A percentile compares a stretch with the other conserved stretches of the same genome.
Evolutionary conservation across 495 filamentous ascomycete species (phyloP).

Genomic region (Astrothelium subdiscretum): DNA sequence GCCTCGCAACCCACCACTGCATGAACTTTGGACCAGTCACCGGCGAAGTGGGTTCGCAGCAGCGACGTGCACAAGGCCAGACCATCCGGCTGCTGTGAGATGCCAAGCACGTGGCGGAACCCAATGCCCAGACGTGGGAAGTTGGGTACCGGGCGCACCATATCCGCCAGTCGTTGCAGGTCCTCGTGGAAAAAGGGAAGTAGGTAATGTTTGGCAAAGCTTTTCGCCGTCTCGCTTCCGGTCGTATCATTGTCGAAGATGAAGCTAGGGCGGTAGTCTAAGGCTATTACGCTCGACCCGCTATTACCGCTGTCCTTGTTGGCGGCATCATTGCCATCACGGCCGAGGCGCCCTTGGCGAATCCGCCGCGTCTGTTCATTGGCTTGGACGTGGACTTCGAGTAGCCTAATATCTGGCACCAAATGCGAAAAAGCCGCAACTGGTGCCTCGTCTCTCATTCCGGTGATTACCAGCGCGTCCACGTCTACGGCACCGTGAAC

Average conservation of each 20-base stretch:
- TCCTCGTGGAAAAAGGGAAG: conserved; percentile 41
- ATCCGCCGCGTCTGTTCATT: conserved; percentile 32
- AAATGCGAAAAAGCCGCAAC: conserved; percentile 44
- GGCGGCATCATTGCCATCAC: conserved; percentile 19
- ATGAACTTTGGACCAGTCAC: conserved; percentile 38
- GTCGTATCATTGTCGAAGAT: conserved; percentile 40
- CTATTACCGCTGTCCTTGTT: conserved; percentile 22
- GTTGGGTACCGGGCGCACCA: conserved; percentile 39
- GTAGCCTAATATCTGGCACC: conserved; percentile 42
- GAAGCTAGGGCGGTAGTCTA: conserved; percentile 34
- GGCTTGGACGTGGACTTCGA: conserved; percentile 43
- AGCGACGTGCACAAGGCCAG: conserved; percentile 44
- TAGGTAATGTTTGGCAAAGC: conserved; percentile 36
- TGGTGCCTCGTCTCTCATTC: conserved; percentile 54
- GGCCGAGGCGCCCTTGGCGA: conserved; percentile 28
- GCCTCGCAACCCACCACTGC: conserved; percentile 43
- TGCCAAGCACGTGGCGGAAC: conserved; percentile 49
- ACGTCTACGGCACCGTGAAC: conserved; percentile 35
- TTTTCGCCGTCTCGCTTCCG: conserved; percentile 30
- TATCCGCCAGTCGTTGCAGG: conserved; percentile 38
- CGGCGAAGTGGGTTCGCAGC: conserved; percentile 36
- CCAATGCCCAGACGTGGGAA: conserved; percentile 43
- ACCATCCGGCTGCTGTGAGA: conserved; percentile 43
- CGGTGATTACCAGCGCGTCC: conserved; percentile 51
- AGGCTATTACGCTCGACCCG: conserved; percentile 22